Evolutionary conservation across 1,139 yeast genomes (phyloP), one percentile per base, ranked within the genome.

Genomic region (Pichia sp.): DNA sequence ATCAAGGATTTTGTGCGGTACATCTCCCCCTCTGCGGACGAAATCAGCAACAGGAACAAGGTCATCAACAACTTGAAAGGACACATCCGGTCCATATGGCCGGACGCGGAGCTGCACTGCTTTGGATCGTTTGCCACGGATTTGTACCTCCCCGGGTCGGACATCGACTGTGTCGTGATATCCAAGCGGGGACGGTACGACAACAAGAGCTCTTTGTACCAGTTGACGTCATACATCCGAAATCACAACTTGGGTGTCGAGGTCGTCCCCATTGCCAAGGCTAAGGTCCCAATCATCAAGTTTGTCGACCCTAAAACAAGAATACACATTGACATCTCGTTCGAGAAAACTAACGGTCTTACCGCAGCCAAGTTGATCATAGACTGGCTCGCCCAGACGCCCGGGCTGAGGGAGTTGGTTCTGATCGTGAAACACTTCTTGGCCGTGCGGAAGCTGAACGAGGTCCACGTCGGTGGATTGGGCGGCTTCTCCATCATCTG

Each of bases 41-140:
- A 93, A 65, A 88, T 89, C 57, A 71, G 75, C 46, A 74, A 79
- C 8, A 81, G 99, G 66, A 87, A 89, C 61, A 71, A 71, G 9
- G 85, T 91, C 1, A 85, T 93, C 17, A 71, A 76, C 46, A 76
- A 80, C 48, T 73, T 95, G 44, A 83, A 86, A 57, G 65, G 69
- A 3, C 76, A 81, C 12, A 87, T 92, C 9, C 66, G 72, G 2
- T 64, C 66, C 17, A 75, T 86, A 55, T 93, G 99, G 98, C 83
- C 84, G 0, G 89, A 83, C 59, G 85, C 96, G 3, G 87, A 85
- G 55, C 80, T 87, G 9, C 87, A 85, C 63, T 96, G 92, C 16
- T 93, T 95, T 74, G 99, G 99, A 0, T 91, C 98, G 0, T 89
- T 83, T 69, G 98, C 99, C 0, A 92, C 99, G 0, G 97, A 92